Base-by-base conservation (phyloP, 805 yeast genomes). In the Limtongia smithiae region DNA sequence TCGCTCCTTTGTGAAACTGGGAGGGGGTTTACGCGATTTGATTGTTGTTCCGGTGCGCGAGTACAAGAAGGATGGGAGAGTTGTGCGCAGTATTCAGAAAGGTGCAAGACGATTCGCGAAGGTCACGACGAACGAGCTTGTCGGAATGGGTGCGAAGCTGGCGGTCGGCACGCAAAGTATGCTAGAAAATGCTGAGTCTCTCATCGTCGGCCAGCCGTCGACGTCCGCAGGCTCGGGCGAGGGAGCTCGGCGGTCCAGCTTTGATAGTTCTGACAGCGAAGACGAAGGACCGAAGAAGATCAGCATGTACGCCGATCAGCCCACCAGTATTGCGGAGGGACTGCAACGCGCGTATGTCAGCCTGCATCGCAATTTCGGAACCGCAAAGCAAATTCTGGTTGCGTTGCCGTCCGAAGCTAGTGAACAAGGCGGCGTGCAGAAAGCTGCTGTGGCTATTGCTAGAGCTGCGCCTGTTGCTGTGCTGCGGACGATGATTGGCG, bases 141-240 rank as follows among this genome's bases (percentile, higher is more conserved):
- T 90, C 38, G 83, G 83, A 59, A 71, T 90, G 39, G 95, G 96
- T 0, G 91, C 85, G 0, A 87, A 84, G 59, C 63, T 90, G 25
- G 90, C 95, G 1, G 83, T 89, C 8, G 96, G 97, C 0, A 85
- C 96, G 0, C 97, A 89, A 61, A 79, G 82, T 0, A 66, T 86
- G 2, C 66, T 90, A 37, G 96, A 89, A 59, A 80, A 77, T 45
- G 82, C 94, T 0, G 97, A 89, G 62, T 84, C 82, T 57, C 75
- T 78, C 6, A 68, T 87, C 34, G 94, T 93, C 6, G 95, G 95
- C 45, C 33, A 47, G 50, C 22, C 62, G 59, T 9, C 51, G 50
- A 25, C 45, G 32, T 49, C 20, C 39, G 46, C 11, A 43, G 3
- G 12, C 18, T 8, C 20, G 5, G 47, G 38, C 15, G 24, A 28